Conservation (phyloP, 305 asterid species). For the Fraxinus albicans region DNA sequence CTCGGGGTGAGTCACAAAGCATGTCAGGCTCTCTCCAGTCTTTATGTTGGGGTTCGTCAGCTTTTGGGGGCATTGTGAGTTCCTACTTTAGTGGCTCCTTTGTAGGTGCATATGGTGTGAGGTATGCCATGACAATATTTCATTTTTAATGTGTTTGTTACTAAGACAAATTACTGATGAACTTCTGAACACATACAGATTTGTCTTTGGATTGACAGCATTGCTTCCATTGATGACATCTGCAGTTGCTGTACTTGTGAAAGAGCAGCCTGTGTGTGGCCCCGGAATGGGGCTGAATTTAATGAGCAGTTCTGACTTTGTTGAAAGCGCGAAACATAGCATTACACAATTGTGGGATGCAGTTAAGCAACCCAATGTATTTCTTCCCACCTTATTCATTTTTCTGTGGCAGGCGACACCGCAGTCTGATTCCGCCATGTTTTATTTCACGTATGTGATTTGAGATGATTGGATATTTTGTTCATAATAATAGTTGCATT, state of each 20-base stretch:
- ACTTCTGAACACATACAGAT: conserved; percentile 45
- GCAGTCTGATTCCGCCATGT: conserved; percentile 98
- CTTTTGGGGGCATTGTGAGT: conserved; percentile 85
- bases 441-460: conserved; percentile 83
- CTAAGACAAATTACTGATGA: conserved; percentile 16
- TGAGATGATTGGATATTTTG: conserved; percentile 14
- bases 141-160: background rate
- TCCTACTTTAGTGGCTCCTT: conserved; percentile 94
- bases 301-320: conserved; percentile 43
- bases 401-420: conserved; percentile 98
- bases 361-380: conserved; percentile 70
- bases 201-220: conserved; percentile 90
- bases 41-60: conserved; percentile 96
- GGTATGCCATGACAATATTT: conserved; percentile 42
- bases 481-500: conserved; percentile 9
- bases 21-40: conserved; percentile 97
- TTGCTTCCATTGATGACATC: conserved; percentile 90
- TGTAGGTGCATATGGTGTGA: conserved; percentile 88
- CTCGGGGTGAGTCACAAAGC: conserved; percentile 98
- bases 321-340: conserved; percentile 57
- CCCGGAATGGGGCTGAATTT: conserved; percentile 37
- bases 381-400: conserved; percentile 86
- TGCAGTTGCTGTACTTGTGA: conserved; percentile 86
- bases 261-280: conserved; percentile 63
- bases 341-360: conserved; percentile 67